Conservation (phyloP, 495 filamentous ascomycete genomes). For the Penicillium paradoxum region DNA sequence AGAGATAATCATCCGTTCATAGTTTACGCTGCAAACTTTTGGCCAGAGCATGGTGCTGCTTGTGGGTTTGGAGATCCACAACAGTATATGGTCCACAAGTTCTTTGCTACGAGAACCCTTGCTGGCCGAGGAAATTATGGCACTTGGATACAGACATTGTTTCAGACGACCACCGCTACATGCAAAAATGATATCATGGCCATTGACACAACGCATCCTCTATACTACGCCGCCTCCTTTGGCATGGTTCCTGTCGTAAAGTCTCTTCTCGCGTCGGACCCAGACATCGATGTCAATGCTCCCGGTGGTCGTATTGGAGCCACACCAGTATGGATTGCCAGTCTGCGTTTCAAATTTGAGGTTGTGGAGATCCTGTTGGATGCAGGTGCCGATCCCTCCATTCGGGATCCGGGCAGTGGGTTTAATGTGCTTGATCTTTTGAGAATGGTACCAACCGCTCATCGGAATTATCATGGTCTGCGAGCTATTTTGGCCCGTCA, state of each 20-base stretch:
- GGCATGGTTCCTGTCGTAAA: constrained; percentile 20
- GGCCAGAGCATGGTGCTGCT: constrained; percentile 12
- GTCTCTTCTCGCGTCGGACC: constrained; percentile 15
- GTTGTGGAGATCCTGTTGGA: constrained; percentile 13
- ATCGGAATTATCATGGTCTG: neutral
- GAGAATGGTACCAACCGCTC: neutral
- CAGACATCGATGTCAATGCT: constrained; percentile 18
- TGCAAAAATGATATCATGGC: neutral
- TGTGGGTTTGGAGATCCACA: constrained; percentile 2
- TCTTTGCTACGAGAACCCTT: constrained; percentile 14
- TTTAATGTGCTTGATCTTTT: constrained; percentile 7
- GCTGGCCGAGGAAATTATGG: constrained; percentile 18
- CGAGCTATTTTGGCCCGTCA: neutral
- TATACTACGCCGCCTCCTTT: constrained; percentile 25
- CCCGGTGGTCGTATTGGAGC: constrained; percentile 19
- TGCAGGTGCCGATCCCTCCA: constrained; percentile 19
- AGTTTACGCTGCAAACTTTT: constrained; percentile 15
- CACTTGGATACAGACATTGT: constrained; percentile 15
- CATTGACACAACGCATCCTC: constrained; percentile 19
- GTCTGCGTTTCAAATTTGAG: constrained; percentile 16
- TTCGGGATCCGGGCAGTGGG: constrained; percentile 13
- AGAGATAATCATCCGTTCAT: constrained; percentile 3
- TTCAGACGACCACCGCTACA: neutral
- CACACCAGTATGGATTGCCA: constrained; percentile 18
- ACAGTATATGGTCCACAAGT: constrained; percentile 6